Base-by-base conservation (phyloP, 805 yeast genomes). In the Saccharomycopsis lassenensis region DNA sequence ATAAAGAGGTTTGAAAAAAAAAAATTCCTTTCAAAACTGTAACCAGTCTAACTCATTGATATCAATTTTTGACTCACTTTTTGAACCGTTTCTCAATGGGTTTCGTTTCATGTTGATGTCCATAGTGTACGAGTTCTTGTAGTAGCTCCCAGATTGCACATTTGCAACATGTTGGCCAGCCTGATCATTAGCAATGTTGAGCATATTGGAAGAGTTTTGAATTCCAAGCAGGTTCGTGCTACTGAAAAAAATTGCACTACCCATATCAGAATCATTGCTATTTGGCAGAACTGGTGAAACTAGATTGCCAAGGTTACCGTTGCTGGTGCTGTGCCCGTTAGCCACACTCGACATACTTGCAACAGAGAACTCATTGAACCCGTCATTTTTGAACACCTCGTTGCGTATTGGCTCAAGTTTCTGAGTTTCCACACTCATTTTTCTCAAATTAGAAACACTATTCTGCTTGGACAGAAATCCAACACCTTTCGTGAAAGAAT, bases 1-100 rank as follows among this genome's bases (percentile, higher is more conserved):
- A n/a, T n/a, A n/a, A n/a, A n/a, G n/a, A n/a, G n/a, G n/a, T n/a
- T n/a, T n/a, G n/a, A n/a, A n/a, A n/a, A n/a, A n/a, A n/a, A n/a
- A n/a, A n/a, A n/a, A n/a, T n/a, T n/a, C n/a, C n/a, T n/a, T n/a
- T 24, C 22, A 36, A 25, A 36, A 36, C 18, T 36, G 35, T 24
- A 39, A 25, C 42, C 42, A 39, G 14, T 39, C 42, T 26, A 39
- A 39, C 14, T 39, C 42, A 27, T 39, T 39, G 20, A 31, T 17
- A 24, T 34, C 27, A n/a, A 39, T 35, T 15, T 36, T 36, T 11
- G 29, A 10, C 5, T n/a, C 22, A 16, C 22, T 29, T 25, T 5
- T 5, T 20, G 26, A 18, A 26, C 8, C 17, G 24, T 17, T 16
- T 21, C 15, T 25, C 19, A 23, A 19, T 22, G 35, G 35, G 8